A percentile compares a stretch with the other conserved stretches of the same genome.
Evolutionary conservation across 2,329 filamentous ascomycete genomes (phyloP).

Genomic region (Sarocladium strictum): DNA sequence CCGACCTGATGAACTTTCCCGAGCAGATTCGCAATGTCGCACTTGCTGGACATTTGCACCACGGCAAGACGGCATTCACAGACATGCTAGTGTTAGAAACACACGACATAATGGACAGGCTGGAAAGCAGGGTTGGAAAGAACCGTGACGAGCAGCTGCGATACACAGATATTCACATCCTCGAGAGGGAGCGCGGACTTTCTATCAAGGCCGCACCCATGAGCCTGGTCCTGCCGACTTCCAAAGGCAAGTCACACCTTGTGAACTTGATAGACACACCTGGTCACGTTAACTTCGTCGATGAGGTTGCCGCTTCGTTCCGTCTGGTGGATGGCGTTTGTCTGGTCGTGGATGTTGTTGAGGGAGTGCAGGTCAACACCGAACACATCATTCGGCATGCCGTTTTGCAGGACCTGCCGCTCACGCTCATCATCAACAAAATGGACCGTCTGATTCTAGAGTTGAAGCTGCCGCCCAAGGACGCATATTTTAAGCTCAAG

Average conservation of each 20-base stretch:
- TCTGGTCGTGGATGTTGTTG: constrained; percentile 90
- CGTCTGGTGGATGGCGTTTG: constrained; percentile 88
- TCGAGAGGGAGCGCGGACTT: constrained; percentile 83
- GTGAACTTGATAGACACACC: constrained; percentile 95
- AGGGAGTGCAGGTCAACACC: constrained; percentile 97
- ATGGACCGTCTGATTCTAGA: constrained; percentile 94
- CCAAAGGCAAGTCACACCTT: constrained; percentile 89
- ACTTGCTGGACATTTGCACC: constrained; percentile 86
- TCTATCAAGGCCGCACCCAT: constrained; percentile 93
- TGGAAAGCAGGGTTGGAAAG: constrained; percentile 76
- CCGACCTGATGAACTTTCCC: constrained; percentile 92
- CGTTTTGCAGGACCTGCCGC: constrained; percentile 78
- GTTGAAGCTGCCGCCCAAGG: constrained; percentile 85
- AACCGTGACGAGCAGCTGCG: constrained; percentile 83
- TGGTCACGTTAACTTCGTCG: constrained; percentile 96
- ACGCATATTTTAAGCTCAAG: constrained; percentile 98
- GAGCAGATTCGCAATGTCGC: constrained; percentile 92
- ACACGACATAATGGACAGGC: constrained; percentile 73
- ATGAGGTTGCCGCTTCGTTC: constrained; percentile 86
- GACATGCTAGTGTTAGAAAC: constrained; percentile 97
- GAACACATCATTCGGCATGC: constrained; percentile 97
- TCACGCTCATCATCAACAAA: constrained; percentile 93
- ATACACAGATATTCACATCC: constrained; percentile 86
- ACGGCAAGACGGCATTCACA: constrained; percentile 97
- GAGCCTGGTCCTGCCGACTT: constrained; percentile 83